These are phyloP conservation scores for Poronia punctata DNA, from an alignment of 495 filamentous ascomycete genomes.

Conservation along the genomic window DNA sequence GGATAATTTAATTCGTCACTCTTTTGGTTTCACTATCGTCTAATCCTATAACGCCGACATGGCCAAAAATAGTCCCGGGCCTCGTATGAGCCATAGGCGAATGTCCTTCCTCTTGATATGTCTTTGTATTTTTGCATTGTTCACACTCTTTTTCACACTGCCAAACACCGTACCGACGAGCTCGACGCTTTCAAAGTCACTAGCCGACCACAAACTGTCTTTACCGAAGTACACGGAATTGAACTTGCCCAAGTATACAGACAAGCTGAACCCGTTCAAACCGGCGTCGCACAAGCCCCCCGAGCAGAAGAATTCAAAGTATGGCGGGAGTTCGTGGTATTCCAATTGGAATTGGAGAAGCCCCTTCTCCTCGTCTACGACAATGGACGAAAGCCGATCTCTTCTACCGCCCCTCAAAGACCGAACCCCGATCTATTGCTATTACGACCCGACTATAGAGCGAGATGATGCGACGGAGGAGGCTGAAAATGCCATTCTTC, in stretches of 20 bases:
- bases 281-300: constrained; percentile 69
- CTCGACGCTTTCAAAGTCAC: constrained; percentile 28
- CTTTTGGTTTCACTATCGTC: background rate
- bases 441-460: constrained; percentile 66
- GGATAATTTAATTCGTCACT: background rate
- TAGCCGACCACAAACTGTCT: constrained; percentile 35
- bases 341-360: constrained; percentile 76
- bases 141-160: constrained; percentile 43
- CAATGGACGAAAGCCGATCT: constrained; percentile 78
- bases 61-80: constrained; percentile 24
- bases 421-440: constrained; percentile 83
- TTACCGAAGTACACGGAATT: constrained; percentile 32
- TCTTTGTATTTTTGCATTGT: constrained; percentile 36
- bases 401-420: constrained; percentile 72
- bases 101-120: constrained; percentile 38
- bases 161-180: constrained; percentile 34
- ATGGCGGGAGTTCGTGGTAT: constrained; percentile 76
- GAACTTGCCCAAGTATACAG: constrained; percentile 20
- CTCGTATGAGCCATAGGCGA: constrained; percentile 36
- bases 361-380: constrained; percentile 80
- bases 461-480: constrained; percentile 53
- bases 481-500: constrained; percentile 70
- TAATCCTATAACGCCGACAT: too few relatives aligned
- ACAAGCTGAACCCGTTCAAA: constrained; percentile 51
- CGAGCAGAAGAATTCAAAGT: constrained; percentile 66